These are phyloP conservation scores for Aureobasidium uvarum DNA, from an alignment of 2,329 filamentous ascomycete genomes.

Conservation along the genomic window DNA sequence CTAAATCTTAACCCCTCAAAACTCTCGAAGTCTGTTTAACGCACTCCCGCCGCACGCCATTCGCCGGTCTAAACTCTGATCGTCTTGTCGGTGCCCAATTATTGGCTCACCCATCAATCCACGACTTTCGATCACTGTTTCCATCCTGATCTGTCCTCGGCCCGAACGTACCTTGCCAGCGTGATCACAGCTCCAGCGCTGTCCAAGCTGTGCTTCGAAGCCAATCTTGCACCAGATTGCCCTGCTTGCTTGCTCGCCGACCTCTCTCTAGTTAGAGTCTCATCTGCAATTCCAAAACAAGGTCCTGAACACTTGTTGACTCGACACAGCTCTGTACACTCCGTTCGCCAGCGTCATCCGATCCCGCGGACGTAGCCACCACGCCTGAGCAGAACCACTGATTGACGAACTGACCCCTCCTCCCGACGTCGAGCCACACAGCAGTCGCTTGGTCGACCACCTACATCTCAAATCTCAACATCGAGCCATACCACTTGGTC, in stretches of 20 bases:
- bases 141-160: conserved; percentile 22
- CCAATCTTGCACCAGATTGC: conserved; percentile 14
- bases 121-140: not conserved
- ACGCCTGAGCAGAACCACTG: not conserved
- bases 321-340: not conserved
- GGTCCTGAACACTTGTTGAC: not conserved
- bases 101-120: conserved; percentile 10
- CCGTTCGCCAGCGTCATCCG: not conserved
- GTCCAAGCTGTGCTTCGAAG: conserved; percentile 12
- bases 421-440: not conserved
- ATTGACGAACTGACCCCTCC: conserved; percentile 2
- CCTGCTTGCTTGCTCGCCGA: conserved; percentile 1
- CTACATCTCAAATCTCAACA: not conserved
- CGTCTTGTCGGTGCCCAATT: conserved; percentile 11
- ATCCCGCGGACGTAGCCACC: conserved; percentile 2
- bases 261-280: not conserved
- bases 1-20: conserved; percentile 26
- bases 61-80: conserved; percentile 25
- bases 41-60: conserved; percentile 27
- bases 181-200: not conserved
- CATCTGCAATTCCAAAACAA: not conserved
- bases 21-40: conserved; percentile 15
- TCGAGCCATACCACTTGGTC: not conserved
- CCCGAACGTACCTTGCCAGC: conserved; percentile 15
- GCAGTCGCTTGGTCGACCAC: not conserved